A percentile compares a stretch with the other conserved stretches of the same genome.
Evolutionary conservation across 1,284 basidiomycete species (phyloP).

Genomic region (Xerocomus nothofagi): DNA sequence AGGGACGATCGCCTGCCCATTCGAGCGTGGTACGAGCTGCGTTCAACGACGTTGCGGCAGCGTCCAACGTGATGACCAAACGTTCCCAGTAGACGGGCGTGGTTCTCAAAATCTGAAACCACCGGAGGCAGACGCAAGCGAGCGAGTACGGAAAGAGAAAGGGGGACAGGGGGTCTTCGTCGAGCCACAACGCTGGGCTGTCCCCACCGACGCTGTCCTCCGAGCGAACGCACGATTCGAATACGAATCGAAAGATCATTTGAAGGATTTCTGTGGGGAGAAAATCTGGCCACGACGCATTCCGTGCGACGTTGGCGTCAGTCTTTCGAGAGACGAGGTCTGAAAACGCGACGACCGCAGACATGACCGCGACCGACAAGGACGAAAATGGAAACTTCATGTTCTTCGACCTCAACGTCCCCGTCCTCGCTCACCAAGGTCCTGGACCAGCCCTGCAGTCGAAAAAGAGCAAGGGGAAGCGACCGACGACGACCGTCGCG

Average conservation of each 20-base stretch:
- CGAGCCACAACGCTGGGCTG: background rate
- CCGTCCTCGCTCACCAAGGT: constrained; percentile 36
- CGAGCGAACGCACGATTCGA: constrained; percentile 6
- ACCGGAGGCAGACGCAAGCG: constrained; percentile 12
- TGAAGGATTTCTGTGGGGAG: constrained; percentile 13
- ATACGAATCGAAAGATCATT: constrained; percentile 13
- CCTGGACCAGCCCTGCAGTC: constrained; percentile 28
- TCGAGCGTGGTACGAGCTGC: background rate
- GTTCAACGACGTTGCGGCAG: background rate
- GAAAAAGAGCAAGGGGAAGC: constrained; percentile 54
- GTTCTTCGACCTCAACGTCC: constrained; percentile 63
- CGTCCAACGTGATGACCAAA: constrained; percentile 11
- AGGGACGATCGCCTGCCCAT: constrained; percentile 4
- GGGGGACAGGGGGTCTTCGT: constrained; percentile 12
- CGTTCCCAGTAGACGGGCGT: constrained; percentile 13
- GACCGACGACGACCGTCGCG: constrained; percentile 25
- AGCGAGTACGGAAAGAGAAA: constrained; percentile 17
- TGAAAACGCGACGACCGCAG: constrained; percentile 11
- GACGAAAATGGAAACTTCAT: too few species aligned
- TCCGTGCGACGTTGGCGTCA: background rate
- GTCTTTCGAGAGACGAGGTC: background rate
- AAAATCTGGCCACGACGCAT: background rate
- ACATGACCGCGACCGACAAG: too few species aligned
- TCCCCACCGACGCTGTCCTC: background rate
- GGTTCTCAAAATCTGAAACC: constrained; percentile 10